Percentiles rank a stretch among this genome's conserved stretches.
Conservation (phyloP, 768 basidiomycete species). For the Melanogaster broomeanus region DNA sequence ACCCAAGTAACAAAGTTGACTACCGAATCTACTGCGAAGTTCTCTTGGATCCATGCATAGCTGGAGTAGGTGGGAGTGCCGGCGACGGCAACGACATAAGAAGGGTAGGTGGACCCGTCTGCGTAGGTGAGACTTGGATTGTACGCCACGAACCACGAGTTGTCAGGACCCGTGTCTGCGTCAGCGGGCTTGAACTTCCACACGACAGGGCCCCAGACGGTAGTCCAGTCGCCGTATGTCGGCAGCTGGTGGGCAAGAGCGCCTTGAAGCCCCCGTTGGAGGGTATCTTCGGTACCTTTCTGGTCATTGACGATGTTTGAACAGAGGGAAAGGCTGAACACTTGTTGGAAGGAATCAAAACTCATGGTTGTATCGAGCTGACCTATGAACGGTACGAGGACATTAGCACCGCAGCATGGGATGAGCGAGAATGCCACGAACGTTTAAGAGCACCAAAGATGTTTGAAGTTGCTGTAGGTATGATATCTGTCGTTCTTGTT, state of each 20-base stretch:
- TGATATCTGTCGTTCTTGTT: no score
- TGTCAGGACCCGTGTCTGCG: conserved; percentile 5
- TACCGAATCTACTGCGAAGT: conserved; percentile 8
- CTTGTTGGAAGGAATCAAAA: conserved; percentile 16
- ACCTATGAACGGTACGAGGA: no score
- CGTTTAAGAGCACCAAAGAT: no score
- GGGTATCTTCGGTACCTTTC: background rate
- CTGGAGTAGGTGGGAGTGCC: background rate
- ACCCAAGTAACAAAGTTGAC: conserved; percentile 12
- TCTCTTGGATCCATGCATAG: conserved; percentile 1
- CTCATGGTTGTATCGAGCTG: no score
- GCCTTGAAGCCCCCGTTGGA: background rate
- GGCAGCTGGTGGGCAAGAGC: background rate
- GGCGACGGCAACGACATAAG: conserved; percentile 14
- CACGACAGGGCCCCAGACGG: conserved; percentile 15
- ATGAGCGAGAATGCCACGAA: no score
- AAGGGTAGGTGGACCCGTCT: conserved; percentile 4
- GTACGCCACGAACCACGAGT: conserved; percentile 15
- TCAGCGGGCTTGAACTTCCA: conserved; percentile 11
- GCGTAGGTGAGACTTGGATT: conserved; percentile 8
- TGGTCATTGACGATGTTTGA: background rate
- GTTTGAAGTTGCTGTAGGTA: no score
- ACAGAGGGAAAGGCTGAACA: conserved; percentile 7
- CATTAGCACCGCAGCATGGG: no score
- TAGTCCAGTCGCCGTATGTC: background rate